Evolutionary conservation across 345 rosid genomes (phyloP).

Genomic region (Erucastrum elatum): DNA sequence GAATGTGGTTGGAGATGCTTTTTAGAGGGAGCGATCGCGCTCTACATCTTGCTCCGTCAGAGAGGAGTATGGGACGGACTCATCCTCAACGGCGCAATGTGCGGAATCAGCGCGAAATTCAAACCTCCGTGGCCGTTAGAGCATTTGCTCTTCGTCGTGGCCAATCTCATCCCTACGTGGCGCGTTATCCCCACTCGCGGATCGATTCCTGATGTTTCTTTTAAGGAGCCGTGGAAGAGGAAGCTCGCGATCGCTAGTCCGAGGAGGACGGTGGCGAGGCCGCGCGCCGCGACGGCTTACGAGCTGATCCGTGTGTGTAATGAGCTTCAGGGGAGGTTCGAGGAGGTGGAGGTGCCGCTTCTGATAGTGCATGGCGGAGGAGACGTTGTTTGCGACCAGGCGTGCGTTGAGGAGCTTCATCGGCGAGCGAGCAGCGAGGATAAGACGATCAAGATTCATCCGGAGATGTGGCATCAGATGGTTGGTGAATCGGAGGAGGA

Average conservation of each 20-base stretch:
- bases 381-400: constrained; percentile 74
- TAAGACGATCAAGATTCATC: constrained; percentile 64
- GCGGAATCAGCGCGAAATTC: constrained; percentile 87
- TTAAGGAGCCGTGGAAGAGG: constrained; percentile 85
- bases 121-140: constrained; percentile 98
- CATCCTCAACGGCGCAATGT: constrained; percentile 90
- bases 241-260: constrained; percentile 75
- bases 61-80: constrained; percentile 76
- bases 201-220: constrained; percentile 60
- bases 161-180: constrained; percentile 83
- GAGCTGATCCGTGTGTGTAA: constrained; percentile 72
- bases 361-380: constrained; percentile 77
- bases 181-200: constrained; percentile 88
- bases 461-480: constrained; percentile 79
- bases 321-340: constrained; percentile 77
- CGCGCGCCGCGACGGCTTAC: constrained; percentile 87
- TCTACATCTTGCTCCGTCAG: constrained; percentile 74
- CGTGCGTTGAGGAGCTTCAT: constrained; percentile 75
- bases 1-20: no score
- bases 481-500: constrained; percentile 39
- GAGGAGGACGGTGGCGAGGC: constrained; percentile 57
- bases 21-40: constrained; percentile 83
- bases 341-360: constrained; percentile 78
- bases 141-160: constrained; percentile 63
- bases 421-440: constrained; percentile 65